These are phyloP conservation scores for Cadophora sp. DNA, from an alignment of 2,329 filamentous ascomycete genomes.

Conservation along the genomic window DNA sequence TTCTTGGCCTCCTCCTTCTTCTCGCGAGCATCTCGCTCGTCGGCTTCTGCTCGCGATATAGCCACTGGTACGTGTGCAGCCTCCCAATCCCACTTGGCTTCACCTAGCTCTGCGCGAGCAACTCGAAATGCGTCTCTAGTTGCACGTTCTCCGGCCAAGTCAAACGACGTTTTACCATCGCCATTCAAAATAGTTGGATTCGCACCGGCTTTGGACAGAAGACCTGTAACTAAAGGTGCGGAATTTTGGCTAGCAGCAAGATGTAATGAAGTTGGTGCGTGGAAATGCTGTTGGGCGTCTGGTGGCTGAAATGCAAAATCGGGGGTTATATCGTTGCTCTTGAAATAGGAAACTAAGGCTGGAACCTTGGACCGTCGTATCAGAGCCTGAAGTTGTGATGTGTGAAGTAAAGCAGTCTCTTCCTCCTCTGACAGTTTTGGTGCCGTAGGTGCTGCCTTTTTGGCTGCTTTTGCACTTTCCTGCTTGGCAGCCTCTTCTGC, in stretches of 20 bases:
- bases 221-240: constrained; percentile 75
- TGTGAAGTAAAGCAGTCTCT: constrained; percentile 82
- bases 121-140: constrained; percentile 93
- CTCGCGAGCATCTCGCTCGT: constrained; percentile 72
- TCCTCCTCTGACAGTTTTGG: constrained; percentile 80
- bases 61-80: constrained; percentile 73
- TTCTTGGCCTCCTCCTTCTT: constrained; percentile 71
- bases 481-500: constrained; percentile 56
- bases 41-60: constrained; percentile 74
- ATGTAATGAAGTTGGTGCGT: constrained; percentile 82
- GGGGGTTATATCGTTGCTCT: constrained; percentile 72
- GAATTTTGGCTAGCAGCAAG: constrained; percentile 84
- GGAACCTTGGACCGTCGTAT: constrained; percentile 91
- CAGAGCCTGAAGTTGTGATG: constrained; percentile 85
- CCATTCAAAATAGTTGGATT: constrained; percentile 74
- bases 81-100: constrained; percentile 80
- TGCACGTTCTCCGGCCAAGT: constrained; percentile 82
- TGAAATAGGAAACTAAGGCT: constrained; percentile 82
- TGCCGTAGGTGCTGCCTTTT: constrained; percentile 53
- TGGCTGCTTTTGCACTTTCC: constrained; percentile 51
- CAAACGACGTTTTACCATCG: constrained; percentile 86
- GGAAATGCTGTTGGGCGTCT: constrained; percentile 71
- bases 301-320: constrained; percentile 78
- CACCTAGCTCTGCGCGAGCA: constrained; percentile 82
- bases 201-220: constrained; percentile 76